Percentiles rank a stretch among this genome's conserved stretches.
Conservation (phyloP, 257 asterid species). For the Apocynum venetum region DNA sequence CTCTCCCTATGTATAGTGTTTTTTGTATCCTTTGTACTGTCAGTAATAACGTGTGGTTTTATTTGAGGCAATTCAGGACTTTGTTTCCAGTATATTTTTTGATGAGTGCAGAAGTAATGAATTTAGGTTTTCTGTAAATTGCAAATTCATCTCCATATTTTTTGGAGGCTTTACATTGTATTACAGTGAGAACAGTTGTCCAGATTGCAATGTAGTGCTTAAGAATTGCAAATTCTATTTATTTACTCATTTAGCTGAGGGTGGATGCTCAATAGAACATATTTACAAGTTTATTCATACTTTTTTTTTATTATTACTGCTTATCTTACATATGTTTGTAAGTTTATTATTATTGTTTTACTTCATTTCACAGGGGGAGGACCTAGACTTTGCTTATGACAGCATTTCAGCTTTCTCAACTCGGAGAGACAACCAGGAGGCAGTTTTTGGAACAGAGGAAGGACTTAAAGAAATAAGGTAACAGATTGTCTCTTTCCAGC, state of each 20-base stretch:
- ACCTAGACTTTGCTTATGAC: slow-evolving; percentile 92
- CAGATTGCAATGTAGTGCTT: not conserved
- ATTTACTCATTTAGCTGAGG: not conserved
- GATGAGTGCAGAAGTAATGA: not conserved
- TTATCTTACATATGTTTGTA: not conserved
- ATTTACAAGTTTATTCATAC: not conserved
- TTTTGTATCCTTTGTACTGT: not conserved
- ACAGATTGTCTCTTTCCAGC: slow-evolving; percentile 1
- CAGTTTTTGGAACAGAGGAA: slow-evolving; percentile 97
- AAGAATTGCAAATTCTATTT: not conserved
- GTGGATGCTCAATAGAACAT: too few relatives aligned
- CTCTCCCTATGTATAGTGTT: not conserved
- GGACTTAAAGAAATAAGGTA: slow-evolving; percentile 95
- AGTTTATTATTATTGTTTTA: not conserved
- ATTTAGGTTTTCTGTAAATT: not conserved
- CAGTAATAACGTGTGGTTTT: not conserved
- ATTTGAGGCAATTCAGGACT: not conserved
- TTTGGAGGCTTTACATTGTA: not conserved
- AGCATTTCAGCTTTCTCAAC: slow-evolving; percentile 98
- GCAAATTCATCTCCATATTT: not conserved
- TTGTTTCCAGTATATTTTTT: not conserved
- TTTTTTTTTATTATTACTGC: not conserved
- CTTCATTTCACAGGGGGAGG: slow-evolving; percentile 70
- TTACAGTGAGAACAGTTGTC: not conserved
- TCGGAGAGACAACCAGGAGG: slow-evolving; percentile 96